Conservation (phyloP, 805 yeast genomes). For the Candida boleticola region DNA sequence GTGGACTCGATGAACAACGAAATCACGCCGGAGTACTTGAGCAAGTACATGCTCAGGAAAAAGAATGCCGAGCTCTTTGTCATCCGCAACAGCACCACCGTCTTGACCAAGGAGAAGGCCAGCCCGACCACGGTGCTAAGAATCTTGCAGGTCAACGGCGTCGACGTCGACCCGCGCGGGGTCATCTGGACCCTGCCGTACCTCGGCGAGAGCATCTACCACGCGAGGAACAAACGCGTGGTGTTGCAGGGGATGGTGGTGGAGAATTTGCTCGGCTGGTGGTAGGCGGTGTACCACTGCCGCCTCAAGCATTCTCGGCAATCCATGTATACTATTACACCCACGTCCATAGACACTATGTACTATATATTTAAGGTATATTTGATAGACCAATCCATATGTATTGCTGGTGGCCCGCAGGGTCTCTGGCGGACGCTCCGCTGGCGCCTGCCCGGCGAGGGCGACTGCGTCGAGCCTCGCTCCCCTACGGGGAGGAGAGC, state of each 20-base stretch:
- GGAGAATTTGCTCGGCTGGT: conserved; percentile 31
- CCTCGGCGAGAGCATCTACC: conserved; percentile 11
- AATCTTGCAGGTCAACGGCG: conserved; percentile 33
- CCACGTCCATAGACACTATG: too few relatives aligned
- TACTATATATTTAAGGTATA: too few relatives aligned
- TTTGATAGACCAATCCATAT: too few relatives aligned
- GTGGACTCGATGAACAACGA: conserved; percentile 39
- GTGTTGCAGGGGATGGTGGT: conserved; percentile 25
- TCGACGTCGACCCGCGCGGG: conserved; percentile 17
- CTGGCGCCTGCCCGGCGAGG: too few relatives aligned
- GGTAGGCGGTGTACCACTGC: not conserved
- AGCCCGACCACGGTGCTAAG: conserved; percentile 19
- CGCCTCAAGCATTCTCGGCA: not conserved
- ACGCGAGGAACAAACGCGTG: conserved; percentile 18
- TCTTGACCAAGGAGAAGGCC: conserved; percentile 2
- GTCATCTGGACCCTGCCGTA: conserved; percentile 32
- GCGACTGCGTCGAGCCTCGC: too few relatives aligned
- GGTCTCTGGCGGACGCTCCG: too few relatives aligned
- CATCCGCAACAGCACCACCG: conserved; percentile 3
- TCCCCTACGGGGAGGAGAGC: too few relatives aligned
- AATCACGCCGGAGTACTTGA: conserved; percentile 26
- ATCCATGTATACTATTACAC: too few relatives aligned
- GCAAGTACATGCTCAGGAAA: conserved; percentile 8
- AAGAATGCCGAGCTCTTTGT: not conserved
- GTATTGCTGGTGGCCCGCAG: too few relatives aligned